Evolutionary conservation across 352 stramenopile species (phyloP).

Genomic region (Globisporangium alternatum): DNA sequence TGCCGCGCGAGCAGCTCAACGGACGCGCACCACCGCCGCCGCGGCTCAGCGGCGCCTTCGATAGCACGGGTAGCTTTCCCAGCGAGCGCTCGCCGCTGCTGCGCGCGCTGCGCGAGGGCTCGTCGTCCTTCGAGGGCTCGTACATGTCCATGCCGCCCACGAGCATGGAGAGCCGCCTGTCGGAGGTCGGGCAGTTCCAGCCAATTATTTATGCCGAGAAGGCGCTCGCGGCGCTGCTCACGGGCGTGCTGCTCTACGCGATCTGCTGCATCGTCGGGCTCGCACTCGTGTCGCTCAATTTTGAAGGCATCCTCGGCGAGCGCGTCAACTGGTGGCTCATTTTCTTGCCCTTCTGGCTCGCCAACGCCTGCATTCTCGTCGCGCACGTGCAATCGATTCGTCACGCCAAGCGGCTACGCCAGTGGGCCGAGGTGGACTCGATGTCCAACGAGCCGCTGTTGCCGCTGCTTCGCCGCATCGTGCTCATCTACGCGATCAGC

Average conservation of each 20-base stretch:
- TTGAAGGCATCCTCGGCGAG: slow-evolving; percentile 61
- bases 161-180: slow-evolving; percentile 20
- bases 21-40: slow-evolving; percentile 2
- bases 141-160: slow-evolving; percentile 71
- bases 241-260: slow-evolving; percentile 74
- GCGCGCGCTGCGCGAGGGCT: slow-evolving; percentile 45
- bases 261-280: slow-evolving; percentile 72
- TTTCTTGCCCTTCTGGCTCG: slow-evolving; percentile 80
- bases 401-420: slow-evolving; percentile 60
- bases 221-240: slow-evolving; percentile 64
- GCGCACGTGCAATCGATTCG: slow-evolving; percentile 63
- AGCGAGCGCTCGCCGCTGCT: slow-evolving; percentile 73
- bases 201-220: slow-evolving; percentile 79
- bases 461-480: slow-evolving; percentile 67
- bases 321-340: slow-evolving; percentile 79
- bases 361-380: slow-evolving; percentile 54
- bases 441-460: slow-evolving; percentile 83
- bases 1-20: slow-evolving; percentile 14
- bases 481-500: slow-evolving; percentile 74
- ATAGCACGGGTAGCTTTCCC: slow-evolving; percentile 15
- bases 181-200: slow-evolving; percentile 54
- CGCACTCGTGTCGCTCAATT: slow-evolving; percentile 73
- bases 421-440: slow-evolving; percentile 75
- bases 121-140: slow-evolving; percentile 56
- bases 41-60: slow-evolving; percentile 1